Conservation (phyloP, 169 alveolate genomes). For the Eimeria tenella region DNA sequence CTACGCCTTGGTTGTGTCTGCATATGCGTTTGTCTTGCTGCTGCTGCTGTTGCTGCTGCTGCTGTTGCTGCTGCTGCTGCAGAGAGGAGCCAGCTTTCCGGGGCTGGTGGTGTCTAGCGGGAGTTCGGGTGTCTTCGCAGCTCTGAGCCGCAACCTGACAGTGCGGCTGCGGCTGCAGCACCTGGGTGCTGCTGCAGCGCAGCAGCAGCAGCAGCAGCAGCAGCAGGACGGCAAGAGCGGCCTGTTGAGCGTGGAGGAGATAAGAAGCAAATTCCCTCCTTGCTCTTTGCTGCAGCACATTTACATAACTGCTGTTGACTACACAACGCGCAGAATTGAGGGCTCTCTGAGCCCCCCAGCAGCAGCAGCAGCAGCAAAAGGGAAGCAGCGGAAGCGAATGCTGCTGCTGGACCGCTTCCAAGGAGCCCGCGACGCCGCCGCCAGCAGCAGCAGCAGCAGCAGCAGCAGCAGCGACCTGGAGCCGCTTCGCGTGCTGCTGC, state of each 20-base stretch:
- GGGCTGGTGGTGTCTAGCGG: too few species aligned
- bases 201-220: neutral
- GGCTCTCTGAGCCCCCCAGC: conserved; percentile 34
- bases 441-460: neutral
- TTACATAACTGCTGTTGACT: neutral
- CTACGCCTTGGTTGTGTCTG: too few species aligned
- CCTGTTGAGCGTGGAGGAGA: too few species aligned
- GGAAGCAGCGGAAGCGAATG: neutral
- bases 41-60: too few species aligned
- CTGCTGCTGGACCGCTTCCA: neutral
- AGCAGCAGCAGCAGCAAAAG: conserved; percentile 7
- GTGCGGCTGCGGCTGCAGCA: too few species aligned
- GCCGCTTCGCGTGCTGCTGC: conserved; percentile 21
- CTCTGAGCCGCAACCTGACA: too few species aligned
- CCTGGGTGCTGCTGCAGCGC: conserved; percentile 72
- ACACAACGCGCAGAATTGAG: conserved; percentile 13
- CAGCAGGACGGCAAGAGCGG: neutral
- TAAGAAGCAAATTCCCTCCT: too few species aligned
- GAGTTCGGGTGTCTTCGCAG: too few species aligned
- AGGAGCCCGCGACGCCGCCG: neutral
- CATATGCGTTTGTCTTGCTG: too few species aligned
- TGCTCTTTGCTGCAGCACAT: too few species aligned
- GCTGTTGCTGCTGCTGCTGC: conserved; percentile 9
- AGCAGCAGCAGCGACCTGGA: neutral
- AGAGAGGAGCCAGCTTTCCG: conserved; percentile 62